phyloP scores from a whole-genome alignment of 768 basidiomycete genomes.

The Hericium coralloides region DNA sequence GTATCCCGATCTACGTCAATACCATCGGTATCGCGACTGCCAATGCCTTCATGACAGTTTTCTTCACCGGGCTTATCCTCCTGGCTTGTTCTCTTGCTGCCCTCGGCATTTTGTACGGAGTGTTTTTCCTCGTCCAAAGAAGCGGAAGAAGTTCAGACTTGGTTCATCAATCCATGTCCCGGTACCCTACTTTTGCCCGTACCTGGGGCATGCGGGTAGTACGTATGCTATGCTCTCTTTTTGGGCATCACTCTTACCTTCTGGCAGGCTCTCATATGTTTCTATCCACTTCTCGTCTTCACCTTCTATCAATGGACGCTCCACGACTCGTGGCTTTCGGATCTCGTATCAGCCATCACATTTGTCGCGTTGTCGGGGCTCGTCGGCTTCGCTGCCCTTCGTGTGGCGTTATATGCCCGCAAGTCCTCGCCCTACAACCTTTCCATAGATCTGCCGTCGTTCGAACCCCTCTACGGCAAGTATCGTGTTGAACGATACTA shows the following conservation, averaged over 20 bases:
- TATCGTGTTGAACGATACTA: slow-evolving; percentile 62
- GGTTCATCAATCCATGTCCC: slow-evolving; percentile 15
- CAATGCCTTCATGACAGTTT: slow-evolving; percentile 88
- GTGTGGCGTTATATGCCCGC: slow-evolving; percentile 40
- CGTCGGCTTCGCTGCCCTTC: slow-evolving; percentile 41
- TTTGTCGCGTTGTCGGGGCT: slow-evolving; percentile 43
- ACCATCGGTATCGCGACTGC: slow-evolving; percentile 70
- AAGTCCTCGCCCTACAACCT: slow-evolving; percentile 30
- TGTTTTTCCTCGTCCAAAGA: slow-evolving; percentile 16
- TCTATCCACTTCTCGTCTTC: slow-evolving; percentile 68
- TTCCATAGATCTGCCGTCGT: slow-evolving; percentile 30
- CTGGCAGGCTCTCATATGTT: slow-evolving; percentile 47
- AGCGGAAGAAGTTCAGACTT: not conserved
- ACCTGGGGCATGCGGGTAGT: slow-evolving; percentile 66
- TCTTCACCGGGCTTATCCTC: slow-evolving; percentile 62
- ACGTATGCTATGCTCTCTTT: slow-evolving; percentile 21
- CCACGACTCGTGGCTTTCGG: slow-evolving; percentile 79
- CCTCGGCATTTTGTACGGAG: slow-evolving; percentile 42
- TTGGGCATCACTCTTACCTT: not conserved
- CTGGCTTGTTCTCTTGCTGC: slow-evolving; percentile 47
- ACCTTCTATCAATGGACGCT: slow-evolving; percentile 88
- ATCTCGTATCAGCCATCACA: slow-evolving; percentile 66
- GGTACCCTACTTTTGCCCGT: slow-evolving; percentile 38
- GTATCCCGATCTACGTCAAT: slow-evolving; percentile 77
- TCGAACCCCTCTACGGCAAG: slow-evolving; percentile 56